A percentile compares a stretch with the other conserved stretches of the same genome.
Evolutionary conservation across 2,329 filamentous ascomycete species (phyloP).

Genomic region (Ophiostoma himal-ulmi): DNA sequence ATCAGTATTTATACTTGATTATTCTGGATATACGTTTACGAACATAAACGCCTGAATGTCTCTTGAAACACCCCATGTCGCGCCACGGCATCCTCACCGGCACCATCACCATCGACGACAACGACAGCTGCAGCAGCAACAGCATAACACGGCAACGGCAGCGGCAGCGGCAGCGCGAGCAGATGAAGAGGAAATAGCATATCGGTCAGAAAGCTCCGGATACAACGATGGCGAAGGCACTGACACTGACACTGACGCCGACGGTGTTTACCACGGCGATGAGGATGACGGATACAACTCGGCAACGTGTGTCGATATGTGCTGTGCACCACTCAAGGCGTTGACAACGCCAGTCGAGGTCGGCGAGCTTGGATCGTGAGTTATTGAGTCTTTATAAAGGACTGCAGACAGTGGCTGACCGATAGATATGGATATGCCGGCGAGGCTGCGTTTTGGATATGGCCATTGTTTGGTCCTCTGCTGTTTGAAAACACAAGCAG

Average conservation of each 20-base stretch:
- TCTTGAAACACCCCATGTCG: constrained; percentile 19
- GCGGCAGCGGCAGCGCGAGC: not conserved
- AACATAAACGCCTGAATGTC: constrained; percentile 9
- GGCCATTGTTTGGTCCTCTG: constrained; percentile 60
- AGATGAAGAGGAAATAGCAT: constrained; percentile 16
- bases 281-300: constrained; percentile 2
- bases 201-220: not conserved
- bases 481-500: constrained; percentile 69
- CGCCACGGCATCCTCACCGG: constrained; percentile 12
- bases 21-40: not conserved
- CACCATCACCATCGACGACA: not conserved
- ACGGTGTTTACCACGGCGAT: not conserved
- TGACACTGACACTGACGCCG: not conserved
- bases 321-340: constrained; percentile 38
- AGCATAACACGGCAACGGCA: not conserved
- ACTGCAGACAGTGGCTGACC: not conserved
- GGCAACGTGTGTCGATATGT: constrained; percentile 24
- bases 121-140: not conserved
- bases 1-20: not conserved
- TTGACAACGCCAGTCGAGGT: constrained; percentile 43
- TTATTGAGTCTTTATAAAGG: not conserved
- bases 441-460: constrained; percentile 48
- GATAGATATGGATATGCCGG: constrained; percentile 27
- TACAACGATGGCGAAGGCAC: not conserved
- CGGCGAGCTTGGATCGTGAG: constrained; percentile 36